Evolutionary conservation across 2,329 filamentous ascomycete genomes (phyloP).

Genomic region (Thermothelomyces thermophilus): DNA sequence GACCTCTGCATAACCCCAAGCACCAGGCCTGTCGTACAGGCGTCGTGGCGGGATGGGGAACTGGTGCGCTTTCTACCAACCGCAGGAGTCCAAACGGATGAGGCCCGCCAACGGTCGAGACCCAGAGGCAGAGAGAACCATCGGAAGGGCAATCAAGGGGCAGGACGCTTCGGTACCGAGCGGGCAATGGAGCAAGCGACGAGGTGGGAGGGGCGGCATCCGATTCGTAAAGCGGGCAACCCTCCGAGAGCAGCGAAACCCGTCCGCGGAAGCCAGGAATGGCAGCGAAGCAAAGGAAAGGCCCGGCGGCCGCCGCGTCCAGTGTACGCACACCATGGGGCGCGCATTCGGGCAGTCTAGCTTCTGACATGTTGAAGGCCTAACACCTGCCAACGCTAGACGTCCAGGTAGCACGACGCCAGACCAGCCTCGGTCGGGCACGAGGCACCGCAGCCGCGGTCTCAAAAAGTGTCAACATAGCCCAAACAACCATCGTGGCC

Average conservation of each 20-base stretch:
- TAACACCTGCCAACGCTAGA: too few species aligned
- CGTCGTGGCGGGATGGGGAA: background rate
- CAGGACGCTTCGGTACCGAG: conserved; percentile 16
- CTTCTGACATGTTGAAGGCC: too few species aligned
- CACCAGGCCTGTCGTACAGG: background rate
- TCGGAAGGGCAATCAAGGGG: background rate
- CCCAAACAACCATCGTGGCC: background rate
- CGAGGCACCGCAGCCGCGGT: conserved; percentile 2
- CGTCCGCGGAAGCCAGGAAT: conserved; percentile 13
- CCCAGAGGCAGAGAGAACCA: background rate
- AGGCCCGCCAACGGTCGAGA: background rate
- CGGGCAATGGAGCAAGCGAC: conserved; percentile 6
- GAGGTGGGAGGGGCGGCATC: conserved; percentile 10
- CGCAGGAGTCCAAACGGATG: background rate
- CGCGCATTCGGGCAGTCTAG: too few species aligned
- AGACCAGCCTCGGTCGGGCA: background rate
- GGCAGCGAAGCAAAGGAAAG: conserved; percentile 11
- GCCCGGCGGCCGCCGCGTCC: conserved; percentile 3
- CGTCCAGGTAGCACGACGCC: background rate
- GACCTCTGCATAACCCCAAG: background rate
- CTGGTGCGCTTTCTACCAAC: background rate
- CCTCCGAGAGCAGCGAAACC: background rate
- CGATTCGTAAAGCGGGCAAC: conserved; percentile 17
- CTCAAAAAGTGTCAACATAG: background rate
- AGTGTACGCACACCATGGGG: background rate